Evolutionary conservation across 169 alveolate species (phyloP), one percentile per base, ranked within the genome.

Genomic region (Plasmodium relictum): DNA sequence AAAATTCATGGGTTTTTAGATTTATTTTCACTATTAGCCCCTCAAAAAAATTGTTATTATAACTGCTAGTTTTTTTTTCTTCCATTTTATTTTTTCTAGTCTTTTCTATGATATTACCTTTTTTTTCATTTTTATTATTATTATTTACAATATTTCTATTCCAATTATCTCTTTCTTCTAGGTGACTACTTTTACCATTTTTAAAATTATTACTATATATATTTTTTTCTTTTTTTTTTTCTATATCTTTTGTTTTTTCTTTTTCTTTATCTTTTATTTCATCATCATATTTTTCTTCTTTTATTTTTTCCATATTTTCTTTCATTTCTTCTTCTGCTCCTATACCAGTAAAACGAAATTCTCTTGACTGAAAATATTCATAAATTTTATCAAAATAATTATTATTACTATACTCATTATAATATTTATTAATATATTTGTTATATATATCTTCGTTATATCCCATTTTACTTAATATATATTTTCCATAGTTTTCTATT

Each of bases 251-350:
- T 9, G 6, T 44, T 9, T 59, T 42, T 12, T n/a, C 59, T 10
- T 16, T 59, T 12, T 22, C 52, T 61, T 8, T 26, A 7, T 24
- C 22, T 2, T 12, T n/a, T 8, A 50, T 37, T 52, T 50, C 59
- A 66, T 37, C 14, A 20, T 66, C 50, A 14, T 0, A 7, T 14
- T 59, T 22, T n/a, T 31, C 24, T 7, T 24, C 73, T 50, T 72
- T 24, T 31, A 83, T 83, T 26, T 26, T 44, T 41, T 83, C 73
- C 85, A 83, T 22, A 22, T 83, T 83, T 72, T 83, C 73, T 20
- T 44, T 56, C 91, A 83, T 83, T 41, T 83, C 91, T 3, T 54
- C 91, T 41, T 83, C 91, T 26, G 91, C 91, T 3, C 91, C 91
- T 26, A 83, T 52, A n/a, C 91, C 91, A 9, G 91, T 83, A 41